Percentiles rank a stretch among this genome's conserved stretches.
phyloP scores from a whole-genome alignment of 441 rosid genomes.

The Erodium trifolium region DNA sequence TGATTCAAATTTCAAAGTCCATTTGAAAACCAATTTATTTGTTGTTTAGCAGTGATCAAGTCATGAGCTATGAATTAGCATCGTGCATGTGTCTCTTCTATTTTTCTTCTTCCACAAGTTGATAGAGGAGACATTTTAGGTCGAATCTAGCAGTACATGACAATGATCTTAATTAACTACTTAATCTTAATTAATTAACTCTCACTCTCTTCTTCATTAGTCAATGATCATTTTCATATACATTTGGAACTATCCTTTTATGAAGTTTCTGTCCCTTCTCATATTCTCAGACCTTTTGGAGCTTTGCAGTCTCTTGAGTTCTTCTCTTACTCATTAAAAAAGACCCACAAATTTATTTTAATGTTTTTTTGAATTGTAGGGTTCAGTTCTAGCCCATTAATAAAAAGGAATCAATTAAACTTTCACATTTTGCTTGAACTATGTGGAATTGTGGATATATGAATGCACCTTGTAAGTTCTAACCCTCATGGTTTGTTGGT shows the following conservation, averaged over 20 bases:
- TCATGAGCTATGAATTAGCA: slow-evolving; percentile 12
- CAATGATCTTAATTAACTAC: slow-evolving; percentile 6
- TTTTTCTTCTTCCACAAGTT: slow-evolving; percentile 20
- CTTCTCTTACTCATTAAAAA: neutral
- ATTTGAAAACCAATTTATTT: slow-evolving; percentile 17
- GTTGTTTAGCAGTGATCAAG: slow-evolving; percentile 31
- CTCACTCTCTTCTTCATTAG: neutral
- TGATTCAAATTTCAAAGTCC: neutral
- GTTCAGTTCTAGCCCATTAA: neutral
- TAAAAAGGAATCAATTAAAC: neutral
- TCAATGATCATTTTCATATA: neutral
- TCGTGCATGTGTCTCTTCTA: slow-evolving; percentile 9
- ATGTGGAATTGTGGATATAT: no score
- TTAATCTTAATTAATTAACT: neutral
- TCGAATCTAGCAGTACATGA: slow-evolving; percentile 20
- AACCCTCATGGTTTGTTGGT: no score
- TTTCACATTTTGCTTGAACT: neutral
- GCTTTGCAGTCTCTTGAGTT: neutral
- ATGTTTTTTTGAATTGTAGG: neutral
- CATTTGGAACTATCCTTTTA: no score
- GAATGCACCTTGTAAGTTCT: no score
- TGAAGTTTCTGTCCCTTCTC: neutral
- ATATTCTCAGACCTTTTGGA: neutral
- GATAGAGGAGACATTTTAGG: slow-evolving; percentile 30
- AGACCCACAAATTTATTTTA: neutral